These are phyloP conservation scores for Penicillium nucicola DNA, from an alignment of 495 filamentous ascomycete genomes.

Conservation along the genomic window DNA sequence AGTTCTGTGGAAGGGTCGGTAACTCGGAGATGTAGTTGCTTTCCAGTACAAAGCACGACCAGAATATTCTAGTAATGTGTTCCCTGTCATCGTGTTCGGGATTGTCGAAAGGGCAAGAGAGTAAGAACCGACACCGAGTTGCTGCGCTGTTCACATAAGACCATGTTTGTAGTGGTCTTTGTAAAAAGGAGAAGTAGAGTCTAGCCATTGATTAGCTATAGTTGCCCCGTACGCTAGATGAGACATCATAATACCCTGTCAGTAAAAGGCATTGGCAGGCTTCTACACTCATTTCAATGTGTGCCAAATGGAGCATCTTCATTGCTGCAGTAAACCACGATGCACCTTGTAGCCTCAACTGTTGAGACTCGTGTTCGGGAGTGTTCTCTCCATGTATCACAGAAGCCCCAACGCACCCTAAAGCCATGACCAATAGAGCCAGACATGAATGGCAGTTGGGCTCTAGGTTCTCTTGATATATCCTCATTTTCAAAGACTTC, in stretches of 20 bases:
- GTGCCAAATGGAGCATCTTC: conserved; percentile 6
- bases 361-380: neutral
- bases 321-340: conserved; percentile 8
- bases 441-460: conserved; percentile 5
- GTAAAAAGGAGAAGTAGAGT: conserved; percentile 7
- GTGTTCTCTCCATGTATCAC: neutral
- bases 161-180: conserved; percentile 9
- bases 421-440: conserved; percentile 6
- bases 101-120: conserved; percentile 4
- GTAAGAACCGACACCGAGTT: conserved; percentile 4
- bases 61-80: conserved; percentile 5
- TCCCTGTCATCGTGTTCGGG: conserved; percentile 1
- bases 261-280: conserved; percentile 8
- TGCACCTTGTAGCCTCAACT: neutral
- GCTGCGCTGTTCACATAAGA: conserved; percentile 7
- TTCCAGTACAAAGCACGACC: conserved; percentile 10
- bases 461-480: conserved; percentile 2
- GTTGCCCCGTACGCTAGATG: too few species aligned
- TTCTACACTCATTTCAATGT: conserved; percentile 7
- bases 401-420: conserved; percentile 5
- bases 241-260: neutral
- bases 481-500: neutral
- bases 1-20: conserved; percentile 7
- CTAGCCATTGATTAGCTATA: neutral
- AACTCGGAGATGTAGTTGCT: conserved; percentile 9